Percentiles rank a stretch among this genome's conserved stretches.
Conservation (phyloP, 257 asterid species). For the Plantago major region DNA sequence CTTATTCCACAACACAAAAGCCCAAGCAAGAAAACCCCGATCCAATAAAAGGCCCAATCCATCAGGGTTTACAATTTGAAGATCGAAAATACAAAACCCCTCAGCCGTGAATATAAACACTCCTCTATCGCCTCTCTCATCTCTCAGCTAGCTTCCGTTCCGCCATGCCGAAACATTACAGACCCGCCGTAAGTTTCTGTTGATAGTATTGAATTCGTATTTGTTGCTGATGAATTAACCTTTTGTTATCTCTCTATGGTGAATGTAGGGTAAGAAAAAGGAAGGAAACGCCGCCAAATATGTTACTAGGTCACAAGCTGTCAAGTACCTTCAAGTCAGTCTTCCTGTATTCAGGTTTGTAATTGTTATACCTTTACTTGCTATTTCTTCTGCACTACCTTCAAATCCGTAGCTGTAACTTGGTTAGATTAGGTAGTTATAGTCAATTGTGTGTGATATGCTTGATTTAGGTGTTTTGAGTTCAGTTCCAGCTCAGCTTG, state of each 20-base stretch:
- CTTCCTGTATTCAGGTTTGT: constrained; percentile 81
- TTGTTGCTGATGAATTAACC: not conserved
- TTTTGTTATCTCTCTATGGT: not conserved
- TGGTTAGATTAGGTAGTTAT: too few relatives aligned
- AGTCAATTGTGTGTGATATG: too few relatives aligned
- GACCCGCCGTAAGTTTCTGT: constrained; percentile 44
- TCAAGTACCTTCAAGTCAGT: constrained; percentile 78
- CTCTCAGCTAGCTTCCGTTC: not conserved
- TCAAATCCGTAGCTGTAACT: too few relatives aligned
- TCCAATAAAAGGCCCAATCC: too few relatives aligned
- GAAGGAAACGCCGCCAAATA: constrained; percentile 96
- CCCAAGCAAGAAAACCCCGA: too few relatives aligned
- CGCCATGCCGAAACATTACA: constrained; percentile 56
- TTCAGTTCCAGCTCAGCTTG: not conserved
- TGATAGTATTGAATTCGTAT: too few relatives aligned
- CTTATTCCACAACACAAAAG: too few relatives aligned
- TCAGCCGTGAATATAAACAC: too few relatives aligned
- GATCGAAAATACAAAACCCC: too few relatives aligned
- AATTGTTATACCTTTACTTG: not conserved
- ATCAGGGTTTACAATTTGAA: too few relatives aligned
- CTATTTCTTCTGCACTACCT: not conserved
- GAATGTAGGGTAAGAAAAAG: constrained; percentile 85
- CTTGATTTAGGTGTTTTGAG: not conserved
- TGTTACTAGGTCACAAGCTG: constrained; percentile 82
- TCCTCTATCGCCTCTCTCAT: not conserved